phyloP scores from a whole-genome alignment of 2,329 filamentous ascomycete species.

The Exserohilum turcica region DNA sequence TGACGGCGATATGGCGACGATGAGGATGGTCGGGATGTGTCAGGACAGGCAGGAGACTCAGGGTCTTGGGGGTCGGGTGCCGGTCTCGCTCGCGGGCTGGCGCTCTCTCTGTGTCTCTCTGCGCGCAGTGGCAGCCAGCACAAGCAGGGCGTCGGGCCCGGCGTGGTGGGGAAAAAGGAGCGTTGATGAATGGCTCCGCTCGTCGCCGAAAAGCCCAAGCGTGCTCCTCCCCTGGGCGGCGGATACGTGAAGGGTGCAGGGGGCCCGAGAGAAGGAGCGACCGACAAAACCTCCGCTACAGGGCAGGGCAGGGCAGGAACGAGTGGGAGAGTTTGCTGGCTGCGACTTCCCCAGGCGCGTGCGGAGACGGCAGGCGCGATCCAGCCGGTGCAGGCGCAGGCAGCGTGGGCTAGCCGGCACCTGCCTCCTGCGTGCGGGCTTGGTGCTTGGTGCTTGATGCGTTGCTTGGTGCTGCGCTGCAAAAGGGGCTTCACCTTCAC shows the following conservation, averaged over 20 bases:
- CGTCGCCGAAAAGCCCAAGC: conserved; percentile 8
- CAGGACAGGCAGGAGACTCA: neutral
- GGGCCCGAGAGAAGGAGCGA: conserved; percentile 11
- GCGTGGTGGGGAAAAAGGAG: conserved; percentile 17
- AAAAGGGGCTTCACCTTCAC: conserved; percentile 13
- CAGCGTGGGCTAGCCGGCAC: too few relatives aligned
- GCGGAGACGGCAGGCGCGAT: neutral
- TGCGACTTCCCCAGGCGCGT: neutral
- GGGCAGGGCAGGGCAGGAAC: conserved; percentile 8
- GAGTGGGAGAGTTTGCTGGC: conserved; percentile 5
- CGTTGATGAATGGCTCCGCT: conserved; percentile 2
- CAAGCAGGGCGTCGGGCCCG: neutral
- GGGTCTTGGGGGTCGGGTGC: conserved; percentile 2
- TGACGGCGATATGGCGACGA: neutral
- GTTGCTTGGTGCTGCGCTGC: neutral
- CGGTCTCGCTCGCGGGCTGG: too few relatives aligned
- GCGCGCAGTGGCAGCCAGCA: neutral
- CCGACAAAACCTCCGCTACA: conserved; percentile 8
- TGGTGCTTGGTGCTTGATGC: too few relatives aligned
- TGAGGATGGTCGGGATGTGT: neutral
- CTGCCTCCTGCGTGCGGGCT: too few relatives aligned
- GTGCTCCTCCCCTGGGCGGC: conserved; percentile 6
- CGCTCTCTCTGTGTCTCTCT: too few relatives aligned
- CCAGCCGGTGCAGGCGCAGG: too few relatives aligned
- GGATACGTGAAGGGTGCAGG: conserved; percentile 8